Percentiles rank a stretch among this genome's conserved stretches.
Evolutionary conservation across 2,329 filamentous ascomycete species (phyloP).

Genomic region (Epichloe amarillans): DNA sequence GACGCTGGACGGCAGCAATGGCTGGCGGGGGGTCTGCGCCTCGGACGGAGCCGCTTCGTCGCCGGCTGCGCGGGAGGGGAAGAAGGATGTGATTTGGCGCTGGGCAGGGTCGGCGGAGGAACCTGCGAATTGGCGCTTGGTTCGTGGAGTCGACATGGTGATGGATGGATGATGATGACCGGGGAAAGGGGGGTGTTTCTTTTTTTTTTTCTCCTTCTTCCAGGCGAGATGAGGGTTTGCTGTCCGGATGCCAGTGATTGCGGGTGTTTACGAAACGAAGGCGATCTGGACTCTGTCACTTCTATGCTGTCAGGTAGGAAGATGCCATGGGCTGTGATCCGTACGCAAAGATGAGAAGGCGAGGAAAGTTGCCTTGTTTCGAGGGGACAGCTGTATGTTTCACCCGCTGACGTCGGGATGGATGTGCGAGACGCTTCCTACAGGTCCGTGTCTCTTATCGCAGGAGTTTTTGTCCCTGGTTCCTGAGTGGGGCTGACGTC

Average conservation of each 20-base stretch:
- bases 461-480: not conserved
- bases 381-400: not conserved
- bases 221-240: not conserved
- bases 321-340: too few species aligned
- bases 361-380: not conserved
- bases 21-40: conserved; percentile 19
- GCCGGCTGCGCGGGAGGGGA: conserved; percentile 29
- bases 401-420: not conserved
- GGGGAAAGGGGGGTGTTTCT: too few species aligned
- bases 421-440: not conserved
- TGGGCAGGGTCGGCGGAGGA: conserved; percentile 44
- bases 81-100: conserved; percentile 53
- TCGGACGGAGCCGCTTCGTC: conserved; percentile 18
- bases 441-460: not conserved
- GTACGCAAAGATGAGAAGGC: not conserved
- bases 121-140: conserved; percentile 50
- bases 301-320: too few species aligned
- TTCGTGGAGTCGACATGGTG: conserved; percentile 39
- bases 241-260: not conserved
- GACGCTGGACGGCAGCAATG: conserved; percentile 47
- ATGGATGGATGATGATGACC: not conserved
- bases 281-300: too few species aligned
- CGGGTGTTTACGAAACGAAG: not conserved
- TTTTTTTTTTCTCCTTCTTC: not conserved
- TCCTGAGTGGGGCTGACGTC: too few species aligned